A percentile compares a stretch with the other conserved stretches of the same genome.
Conservation (phyloP, 2,329 filamentous ascomycete species). For the Sarocladiaceae sp. region DNA sequence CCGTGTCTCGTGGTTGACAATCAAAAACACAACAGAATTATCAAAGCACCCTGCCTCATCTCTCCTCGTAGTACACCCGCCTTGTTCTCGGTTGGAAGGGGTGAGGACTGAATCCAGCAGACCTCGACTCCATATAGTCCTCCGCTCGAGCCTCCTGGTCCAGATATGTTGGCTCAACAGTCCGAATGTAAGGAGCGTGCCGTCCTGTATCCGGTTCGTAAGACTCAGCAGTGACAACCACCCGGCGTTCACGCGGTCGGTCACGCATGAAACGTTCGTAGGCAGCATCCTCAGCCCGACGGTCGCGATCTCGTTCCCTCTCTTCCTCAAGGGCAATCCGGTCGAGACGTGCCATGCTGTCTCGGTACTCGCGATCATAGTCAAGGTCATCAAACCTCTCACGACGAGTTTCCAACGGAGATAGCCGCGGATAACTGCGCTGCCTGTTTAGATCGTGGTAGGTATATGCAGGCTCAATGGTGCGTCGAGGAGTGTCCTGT, state of each 20-base stretch:
- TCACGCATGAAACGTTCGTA: not conserved
- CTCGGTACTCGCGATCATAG: not conserved
- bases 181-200: conserved; percentile 2
- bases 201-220: not conserved
- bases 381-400: conserved; percentile 3
- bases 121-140: conserved; percentile 2
- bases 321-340: not conserved
- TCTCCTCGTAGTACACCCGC: conserved; percentile 11
- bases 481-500: not conserved
- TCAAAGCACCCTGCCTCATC: not conserved
- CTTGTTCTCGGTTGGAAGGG: not conserved
- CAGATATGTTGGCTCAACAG: not conserved
- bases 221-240: not conserved
- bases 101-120: not conserved
- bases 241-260: not conserved
- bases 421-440: conserved; percentile 1
- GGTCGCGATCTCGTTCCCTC: not conserved
- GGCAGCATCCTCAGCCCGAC: not conserved
- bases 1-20: no score
- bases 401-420: not conserved
- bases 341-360: not conserved
- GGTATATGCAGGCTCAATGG: not conserved
- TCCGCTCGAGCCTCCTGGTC: conserved; percentile 1
- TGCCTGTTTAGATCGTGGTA: not conserved
- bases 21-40: no score